phyloP scores from a whole-genome alignment of 1,284 basidiomycete genomes.

The Omphalotus olearius region DNA sequence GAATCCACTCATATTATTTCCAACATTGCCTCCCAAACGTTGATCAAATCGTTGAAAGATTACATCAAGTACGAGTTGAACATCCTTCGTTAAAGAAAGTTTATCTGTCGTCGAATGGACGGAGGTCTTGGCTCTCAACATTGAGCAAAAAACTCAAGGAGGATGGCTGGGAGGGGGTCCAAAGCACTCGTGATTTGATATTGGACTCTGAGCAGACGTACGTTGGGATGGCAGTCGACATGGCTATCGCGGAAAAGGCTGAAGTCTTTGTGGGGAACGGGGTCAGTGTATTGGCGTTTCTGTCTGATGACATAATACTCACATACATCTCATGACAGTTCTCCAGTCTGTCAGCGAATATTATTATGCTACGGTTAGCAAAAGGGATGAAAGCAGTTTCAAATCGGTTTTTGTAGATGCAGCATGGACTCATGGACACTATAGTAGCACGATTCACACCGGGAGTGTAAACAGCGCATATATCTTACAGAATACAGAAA shows the following conservation, averaged over 20 bases:
- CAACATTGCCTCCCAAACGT: slow-evolving; percentile 55
- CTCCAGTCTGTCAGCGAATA: slow-evolving; percentile 6
- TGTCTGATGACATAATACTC: not conserved
- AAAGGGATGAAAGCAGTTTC: slow-evolving; percentile 7
- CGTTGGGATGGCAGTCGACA: slow-evolving; percentile 62
- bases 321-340: slow-evolving; percentile 5
- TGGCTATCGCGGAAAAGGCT: slow-evolving; percentile 63
- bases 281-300: slow-evolving; percentile 5
- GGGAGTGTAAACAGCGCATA: too few relatives aligned
- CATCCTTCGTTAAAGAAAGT: slow-evolving; percentile 29
- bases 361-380: slow-evolving; percentile 9
- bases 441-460: too few relatives aligned
- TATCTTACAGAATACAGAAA: too few relatives aligned
- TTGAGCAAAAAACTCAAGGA: slow-evolving; percentile 39
- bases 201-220: slow-evolving; percentile 45
- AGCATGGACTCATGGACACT: too few relatives aligned
- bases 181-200: slow-evolving; percentile 36
- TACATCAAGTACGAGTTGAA: slow-evolving; percentile 32
- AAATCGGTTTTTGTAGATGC: slow-evolving; percentile 9
- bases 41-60: slow-evolving; percentile 43
- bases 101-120: slow-evolving; percentile 59
- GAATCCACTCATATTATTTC: slow-evolving; percentile 34
- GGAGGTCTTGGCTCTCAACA: slow-evolving; percentile 43
- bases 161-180: slow-evolving; percentile 50
- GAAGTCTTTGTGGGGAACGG: slow-evolving; percentile 61